Evolutionary conservation across 2,329 filamentous ascomycete genomes (phyloP), one percentile per base, ranked within the genome.

Genomic region (Penicillium olsonii): DNA sequence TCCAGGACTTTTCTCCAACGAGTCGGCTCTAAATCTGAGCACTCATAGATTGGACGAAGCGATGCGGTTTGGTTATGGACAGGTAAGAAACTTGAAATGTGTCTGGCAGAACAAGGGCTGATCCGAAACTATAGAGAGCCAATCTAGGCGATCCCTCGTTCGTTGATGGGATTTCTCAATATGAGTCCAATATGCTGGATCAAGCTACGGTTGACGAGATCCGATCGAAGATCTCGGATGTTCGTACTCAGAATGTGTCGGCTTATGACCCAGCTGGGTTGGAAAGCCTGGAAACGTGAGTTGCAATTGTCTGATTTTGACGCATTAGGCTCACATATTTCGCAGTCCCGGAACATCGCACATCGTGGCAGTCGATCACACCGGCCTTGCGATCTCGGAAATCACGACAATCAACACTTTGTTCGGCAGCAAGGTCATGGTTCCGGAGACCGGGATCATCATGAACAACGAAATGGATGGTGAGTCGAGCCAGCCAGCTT

Each of bases 401-500:
- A 96, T 92, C 0, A 94, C 90, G 1, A 96, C 92, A 0, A 77
- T 96, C 48, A 96, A 96, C 69, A 78, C 94, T 4, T 78, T 94
- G 3, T 97, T 95, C 61, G 92, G 92, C 38, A 87, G 85, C 22
- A 79, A 84, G 17, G 69, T 95, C 55, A 84, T 95, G 71, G 87
- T 92, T 1, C 89, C 90, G 0, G 81, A 87, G 59, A 92, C 90
- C 0, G 92, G 92, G 15, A 80, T 96, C 50, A 89, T 95, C 47
- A 83, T 95, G 75, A 82, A 82, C 57, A 76, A 81, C 54, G 76
- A 82, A 56, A 82, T 82, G 79, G 77, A 82, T 70, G 78, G 68
- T 75, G 78, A 54, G 75, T 75, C 48, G 73, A 24, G 18, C 73
- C 70, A 62, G 6, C n/a, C 11, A n/a, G 2, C 12, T 9, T 18